Base-by-base conservation (phyloP, 106 monocot species). In the Allium cepa region DNA sequence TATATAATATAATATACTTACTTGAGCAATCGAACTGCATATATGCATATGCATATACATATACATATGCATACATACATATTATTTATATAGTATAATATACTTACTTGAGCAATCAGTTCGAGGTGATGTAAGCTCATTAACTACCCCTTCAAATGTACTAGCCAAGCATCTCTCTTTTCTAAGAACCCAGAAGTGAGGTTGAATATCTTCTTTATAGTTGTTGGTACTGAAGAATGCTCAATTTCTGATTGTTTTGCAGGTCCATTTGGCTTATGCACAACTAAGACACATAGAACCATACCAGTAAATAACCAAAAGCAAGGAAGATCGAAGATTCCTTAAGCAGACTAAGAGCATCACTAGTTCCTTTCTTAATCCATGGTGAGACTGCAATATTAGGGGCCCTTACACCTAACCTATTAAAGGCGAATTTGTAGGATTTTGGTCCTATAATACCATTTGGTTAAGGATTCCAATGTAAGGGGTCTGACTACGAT, bases 391-490 rank as follows among this genome's bases (percentile, higher is more conserved):
- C 70, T 47, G 78, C 27, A 17, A 90, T 59, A 14, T 79, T 59
- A 1, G 89, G 89, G 3, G 85, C 89, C 11, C 89, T 69, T n/a
- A 89, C 85, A 4, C 89, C 89, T 22, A 89, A 65, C 12, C 89
- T 76, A 56, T 89, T 75, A 50, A 90, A 90, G 8, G 56, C 61
- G 52, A 87, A 83, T 26, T 59, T 60, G 53, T 15, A 76, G 1
- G 83, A 66, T 7, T 80, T 78, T 3, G 79, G 68, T 11, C 88
- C 82, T 8, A 72, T 69, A 18, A 85, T 76, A 9, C 82, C 88
- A 47, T 89, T 84, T 1, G 88, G 88, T 69, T 85, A 3, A 84
- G 88, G 8, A 89, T 74, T 11, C 81, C 82, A 11, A 52, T 11
- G 45, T 17, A 68, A 0, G 88, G 88, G 8, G 88, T 82, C 0